Conservation (phyloP, 169 alveolate genomes). For the Eimeria falciformis region DNA sequence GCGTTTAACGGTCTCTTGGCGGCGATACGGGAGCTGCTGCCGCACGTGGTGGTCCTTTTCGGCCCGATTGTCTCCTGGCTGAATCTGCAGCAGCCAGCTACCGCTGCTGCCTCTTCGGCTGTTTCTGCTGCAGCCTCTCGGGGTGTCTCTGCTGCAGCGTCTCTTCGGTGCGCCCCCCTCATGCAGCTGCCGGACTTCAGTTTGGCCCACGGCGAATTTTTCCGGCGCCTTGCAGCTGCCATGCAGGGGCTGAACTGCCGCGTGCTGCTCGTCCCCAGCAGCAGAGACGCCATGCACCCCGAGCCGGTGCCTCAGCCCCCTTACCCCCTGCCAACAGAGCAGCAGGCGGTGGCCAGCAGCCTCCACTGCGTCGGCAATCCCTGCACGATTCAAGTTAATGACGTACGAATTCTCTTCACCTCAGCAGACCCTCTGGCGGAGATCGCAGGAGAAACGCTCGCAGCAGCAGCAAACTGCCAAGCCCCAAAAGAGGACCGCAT, state of each 20-base stretch:
- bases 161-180: slow-evolving; percentile 48
- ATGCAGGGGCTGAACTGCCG: slow-evolving; percentile 52
- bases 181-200: slow-evolving; percentile 47
- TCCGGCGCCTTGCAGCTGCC: slow-evolving; percentile 48
- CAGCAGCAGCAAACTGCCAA: neutral
- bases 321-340: slow-evolving; percentile 4
- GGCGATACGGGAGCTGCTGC: slow-evolving; percentile 66
- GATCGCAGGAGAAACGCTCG: slow-evolving; percentile 64
- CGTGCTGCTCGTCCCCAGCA: slow-evolving; percentile 69
- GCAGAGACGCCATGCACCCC: slow-evolving; percentile 72
- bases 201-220: slow-evolving; percentile 38
- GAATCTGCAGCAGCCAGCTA: slow-evolving; percentile 61
- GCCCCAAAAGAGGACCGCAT: slow-evolving; percentile 13
- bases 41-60: slow-evolving; percentile 64
- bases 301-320: slow-evolving; percentile 77
- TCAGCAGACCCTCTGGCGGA: slow-evolving; percentile 75
- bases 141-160: slow-evolving; percentile 40
- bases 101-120: neutral
- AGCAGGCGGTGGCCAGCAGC: neutral
- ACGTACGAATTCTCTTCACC: slow-evolving; percentile 57
- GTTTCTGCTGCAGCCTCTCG: neutral
- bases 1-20: slow-evolving; percentile 47
- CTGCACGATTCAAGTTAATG: slow-evolving; percentile 65
- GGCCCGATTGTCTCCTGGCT: slow-evolving; percentile 73
- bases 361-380: slow-evolving; percentile 64